A percentile compares a stretch with the other conserved stretches of the same genome.
Evolutionary conservation across 352 stramenopile genomes (phyloP).

Genomic region (Phytopythium kandeliae): DNA sequence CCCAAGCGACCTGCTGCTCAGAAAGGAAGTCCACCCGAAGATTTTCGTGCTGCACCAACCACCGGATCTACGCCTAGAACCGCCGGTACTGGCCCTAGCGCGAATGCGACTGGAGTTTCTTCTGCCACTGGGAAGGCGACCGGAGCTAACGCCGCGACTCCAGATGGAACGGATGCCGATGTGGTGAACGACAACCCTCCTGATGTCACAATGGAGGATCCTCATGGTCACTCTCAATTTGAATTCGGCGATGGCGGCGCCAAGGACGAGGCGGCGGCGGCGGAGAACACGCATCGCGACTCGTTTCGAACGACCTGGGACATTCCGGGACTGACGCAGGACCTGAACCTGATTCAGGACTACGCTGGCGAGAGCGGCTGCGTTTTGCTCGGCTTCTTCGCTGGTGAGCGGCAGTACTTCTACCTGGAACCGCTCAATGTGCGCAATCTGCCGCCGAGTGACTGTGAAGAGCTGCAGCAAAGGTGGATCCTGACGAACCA

Average conservation of each 20-base stretch:
- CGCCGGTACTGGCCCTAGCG: neutral
- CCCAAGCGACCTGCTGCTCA: neutral
- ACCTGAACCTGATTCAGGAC: slow-evolving; percentile 77
- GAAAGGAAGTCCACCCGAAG: neutral
- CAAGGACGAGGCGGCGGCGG: slow-evolving; percentile 2
- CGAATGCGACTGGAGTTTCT: neutral
- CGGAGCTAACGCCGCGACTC: neutral
- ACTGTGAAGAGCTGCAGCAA: slow-evolving; percentile 3
- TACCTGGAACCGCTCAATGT: slow-evolving; percentile 53
- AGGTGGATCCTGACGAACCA: slow-evolving; percentile 19
- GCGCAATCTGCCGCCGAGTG: slow-evolving; percentile 9
- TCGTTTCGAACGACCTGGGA: slow-evolving; percentile 60
- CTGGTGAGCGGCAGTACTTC: slow-evolving; percentile 73
- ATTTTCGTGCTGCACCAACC: neutral
- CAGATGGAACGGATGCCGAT: neutral
- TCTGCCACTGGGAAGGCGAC: too few species aligned
- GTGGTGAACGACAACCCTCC: neutral
- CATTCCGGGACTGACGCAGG: slow-evolving; percentile 43
- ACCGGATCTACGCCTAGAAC: neutral
- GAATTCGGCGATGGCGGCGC: slow-evolving; percentile 2
- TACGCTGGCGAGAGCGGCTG: slow-evolving; percentile 65
- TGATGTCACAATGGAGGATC: neutral
- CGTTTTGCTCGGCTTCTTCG: slow-evolving; percentile 48
- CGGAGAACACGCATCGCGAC: slow-evolving; percentile 13
- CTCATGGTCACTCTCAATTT: neutral